Base-by-base conservation (phyloP, 1,284 basidiomycete genomes). In the Cutaneotrichosporon sp. region DNA sequence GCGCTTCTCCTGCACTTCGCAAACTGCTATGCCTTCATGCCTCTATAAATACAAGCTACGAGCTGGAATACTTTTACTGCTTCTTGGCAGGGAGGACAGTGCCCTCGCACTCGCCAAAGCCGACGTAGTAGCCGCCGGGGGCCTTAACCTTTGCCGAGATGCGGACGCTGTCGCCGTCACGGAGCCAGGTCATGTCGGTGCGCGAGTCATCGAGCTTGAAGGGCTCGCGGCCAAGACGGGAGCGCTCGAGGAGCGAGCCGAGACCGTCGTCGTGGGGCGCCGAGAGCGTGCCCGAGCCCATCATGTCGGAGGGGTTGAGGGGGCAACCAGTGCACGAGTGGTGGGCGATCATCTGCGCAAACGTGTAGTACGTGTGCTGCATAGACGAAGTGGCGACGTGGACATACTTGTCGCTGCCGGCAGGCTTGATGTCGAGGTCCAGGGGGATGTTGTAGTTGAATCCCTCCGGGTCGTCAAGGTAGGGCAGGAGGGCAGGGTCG, bases 251-350 rank as follows among this genome's bases (percentile, higher is more conserved):
- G 17, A 63, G 54, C 23, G 56, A 63, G 8, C 56, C 62, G 21
- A 64, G 53, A 5, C 54, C 60, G 34, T 49, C 50, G 23, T 40
- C 38, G 41, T 43, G 23, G 14, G 60, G 60, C 2, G 52, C 58
- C 9, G 63, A 65, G 36, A 66, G 59, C 0, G 65, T 66, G 30
- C 65, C 65, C 17, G 59, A 59, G 33, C 65, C 65, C 17, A 64
- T 50, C 35, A 66, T 53, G 59, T 66, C 65, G 39, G 55, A 58
- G 10, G 65, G 58, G n/a, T 46, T 43, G 38, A 66, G 41, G 12
- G 48, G 56, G 39, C 60, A 58, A 9, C 65, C 65, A 15, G 57
- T 56, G 43, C 51, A 48, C 40, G 63, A 60, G 51, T 66, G 65
- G 55, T 66, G 63, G 10, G 65, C 59, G 46, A 61, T 46, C 61